Evolutionary conservation across 495 filamentous ascomycete genomes (phyloP).

Genomic region (Oleoguttula mirabilis): DNA sequence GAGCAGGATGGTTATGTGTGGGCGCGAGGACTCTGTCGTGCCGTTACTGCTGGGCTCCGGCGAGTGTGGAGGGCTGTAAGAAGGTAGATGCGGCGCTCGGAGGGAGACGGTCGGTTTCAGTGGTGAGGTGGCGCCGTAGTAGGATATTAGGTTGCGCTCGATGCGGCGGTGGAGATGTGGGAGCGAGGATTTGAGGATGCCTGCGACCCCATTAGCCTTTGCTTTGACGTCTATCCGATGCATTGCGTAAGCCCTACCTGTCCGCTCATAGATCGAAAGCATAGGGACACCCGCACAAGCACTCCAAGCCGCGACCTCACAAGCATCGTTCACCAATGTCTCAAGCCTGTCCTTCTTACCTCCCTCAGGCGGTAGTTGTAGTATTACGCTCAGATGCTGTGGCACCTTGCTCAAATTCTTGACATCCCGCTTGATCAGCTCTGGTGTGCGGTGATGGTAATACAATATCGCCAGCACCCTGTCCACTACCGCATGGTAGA

Average conservation of each 20-base stretch:
- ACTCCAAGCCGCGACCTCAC: slow-evolving; percentile 86
- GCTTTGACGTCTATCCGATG: background rate
- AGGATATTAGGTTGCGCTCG: slow-evolving; percentile 59
- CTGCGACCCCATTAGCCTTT: slow-evolving; percentile 33
- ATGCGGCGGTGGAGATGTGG: slow-evolving; percentile 62
- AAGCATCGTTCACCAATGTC: slow-evolving; percentile 72
- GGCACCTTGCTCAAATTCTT: slow-evolving; percentile 58
- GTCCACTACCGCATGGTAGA: slow-evolving; percentile 63
- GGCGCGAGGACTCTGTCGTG: slow-evolving; percentile 1
- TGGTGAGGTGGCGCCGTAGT: slow-evolving; percentile 74
- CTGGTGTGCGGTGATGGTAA: slow-evolving; percentile 87
- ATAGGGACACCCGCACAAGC: slow-evolving; percentile 71
- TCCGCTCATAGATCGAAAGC: slow-evolving; percentile 83
- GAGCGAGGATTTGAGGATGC: slow-evolving; percentile 75
- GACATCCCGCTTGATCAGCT: slow-evolving; percentile 83
- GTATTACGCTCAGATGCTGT: slow-evolving; percentile 74
- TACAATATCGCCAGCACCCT: slow-evolving; percentile 66
- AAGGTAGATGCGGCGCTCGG: slow-evolving; percentile 59
- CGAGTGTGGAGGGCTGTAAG: slow-evolving; percentile 34
- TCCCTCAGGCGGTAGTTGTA: slow-evolving; percentile 39
- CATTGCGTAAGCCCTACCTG: slow-evolving; percentile 42
- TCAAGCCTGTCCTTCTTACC: slow-evolving; percentile 38
- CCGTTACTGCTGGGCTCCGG: slow-evolving; percentile 18
- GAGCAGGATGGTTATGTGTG: slow-evolving; percentile 69
- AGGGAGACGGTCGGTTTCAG: slow-evolving; percentile 50